Base-by-base conservation (phyloP, 2,329 filamentous ascomycete species). In the Lasiodiplodia sp. region DNA sequence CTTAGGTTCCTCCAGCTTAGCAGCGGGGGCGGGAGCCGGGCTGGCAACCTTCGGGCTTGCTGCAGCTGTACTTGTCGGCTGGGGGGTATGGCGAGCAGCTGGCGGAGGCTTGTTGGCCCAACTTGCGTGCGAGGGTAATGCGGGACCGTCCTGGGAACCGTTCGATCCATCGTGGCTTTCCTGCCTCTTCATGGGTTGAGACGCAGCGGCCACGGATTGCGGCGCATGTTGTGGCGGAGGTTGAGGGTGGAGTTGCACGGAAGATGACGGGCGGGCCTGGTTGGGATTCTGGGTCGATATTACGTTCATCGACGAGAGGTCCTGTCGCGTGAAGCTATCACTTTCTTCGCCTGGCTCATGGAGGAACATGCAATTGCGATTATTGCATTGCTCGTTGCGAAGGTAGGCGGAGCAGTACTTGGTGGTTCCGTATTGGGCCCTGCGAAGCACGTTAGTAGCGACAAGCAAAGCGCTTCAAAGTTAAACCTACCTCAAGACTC, bases 361-460 rank as follows among this genome's bases (percentile, higher is more conserved):
- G 63, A 99, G 82, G 79, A 99, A 99, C 88, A 97, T 99, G 84
- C 96, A 99, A 71, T 96, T 95, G 64, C 94, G 90, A 76, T 99
- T 99, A 68, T 92, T 94, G 81, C 96, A 99, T 72, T 91, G 91
- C 80, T 99, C 96, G 73, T 96, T 94, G 69, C 96, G 92, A 21
- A 99, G 86, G 85, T 96, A 99, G 4, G 96, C 95, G 0, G 96
- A 99, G 79, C 96, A 99, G 80, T 99, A 99, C 79, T 99, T 99
- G 4, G 96, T 99, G 0, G 96, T 99, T 28, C 96, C 96, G 72
- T 90, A 91, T 77, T 91, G 89, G 14, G 89, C 89, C 73, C 89
- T 88, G 68, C 55, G 12, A 66, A 34, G 21, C 18, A 25, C 12
- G 25, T 68, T 40, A 68, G 60, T 25, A 52, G n/a, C 25, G 23